Base-by-base conservation (phyloP, 2,329 filamentous ascomycete genomes). In the Colletotrichum brevisporum region DNA sequence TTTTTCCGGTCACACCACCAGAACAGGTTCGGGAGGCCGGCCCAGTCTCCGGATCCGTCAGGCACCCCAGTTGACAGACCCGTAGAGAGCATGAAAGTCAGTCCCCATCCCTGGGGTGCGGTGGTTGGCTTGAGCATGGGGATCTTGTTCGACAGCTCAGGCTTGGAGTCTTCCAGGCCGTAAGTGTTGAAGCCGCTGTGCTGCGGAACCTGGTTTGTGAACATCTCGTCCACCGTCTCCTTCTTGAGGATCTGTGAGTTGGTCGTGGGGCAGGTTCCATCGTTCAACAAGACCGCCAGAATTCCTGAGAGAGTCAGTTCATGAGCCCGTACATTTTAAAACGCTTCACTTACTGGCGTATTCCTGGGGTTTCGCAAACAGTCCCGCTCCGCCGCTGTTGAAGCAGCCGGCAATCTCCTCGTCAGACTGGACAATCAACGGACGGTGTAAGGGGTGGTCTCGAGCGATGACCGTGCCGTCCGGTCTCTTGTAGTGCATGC, bases 1-100 rank as follows among this genome's bases (percentile, higher is more conserved):
- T 84, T 86, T 74, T 90, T 87, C 6, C 88, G 79, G 76, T 91
- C 89, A 41, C 81, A 81, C 89, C 88, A 91, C 88, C 89, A 91
- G 74, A 82, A 91, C 39, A 87, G 73, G 74, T 91, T 91, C 4
- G 87, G 77, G 36, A 91, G 72, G 0, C 90, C 89, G 2, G 86
- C 86, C 90, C 90, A 91, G 74, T 81, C 83, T 0, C 73, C 85
- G 0, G 88, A 89, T 2, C 82, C 79, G 2, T 71, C 76, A 0
- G 86, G 86, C 9, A 89, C 81, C 0, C 89, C 88, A 3, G 88
- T 88, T 1, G 76, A 72, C 0, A 83, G 83, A 0, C 83, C 83
- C 21, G 78, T 76, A n/a, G 41, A 43, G 16, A 77, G 86, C 83
- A 90, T 86, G 56, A 89, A 89, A 0, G 83, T 85, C 39, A 92